phyloP scores from a whole-genome alignment of 202 grass and related monocot species.

The Sporobolus alterniflorus region DNA sequence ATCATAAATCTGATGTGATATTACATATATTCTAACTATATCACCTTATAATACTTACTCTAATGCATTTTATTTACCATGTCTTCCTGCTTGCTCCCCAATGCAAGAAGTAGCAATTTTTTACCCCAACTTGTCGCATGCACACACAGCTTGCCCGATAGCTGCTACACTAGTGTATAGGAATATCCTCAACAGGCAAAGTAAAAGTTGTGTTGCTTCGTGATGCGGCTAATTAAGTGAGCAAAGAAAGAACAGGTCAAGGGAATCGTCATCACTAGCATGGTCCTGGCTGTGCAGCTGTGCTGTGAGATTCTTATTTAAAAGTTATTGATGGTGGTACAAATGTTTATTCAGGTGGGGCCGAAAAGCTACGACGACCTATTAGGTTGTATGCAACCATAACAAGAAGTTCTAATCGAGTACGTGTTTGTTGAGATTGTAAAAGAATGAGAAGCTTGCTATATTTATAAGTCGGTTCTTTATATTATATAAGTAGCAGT shows the following conservation, averaged over 20 bases:
- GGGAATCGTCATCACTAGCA: not conserved
- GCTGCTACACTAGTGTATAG: not conserved
- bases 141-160: not conserved
- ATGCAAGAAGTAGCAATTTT: not conserved
- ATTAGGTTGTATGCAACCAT: no score
- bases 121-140: conserved; percentile 23
- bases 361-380: no score
- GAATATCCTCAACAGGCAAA: not conserved
- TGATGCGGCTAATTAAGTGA: conserved; percentile 21
- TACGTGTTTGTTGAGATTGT: no score
- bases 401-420: no score
- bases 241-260: conserved; percentile 13
- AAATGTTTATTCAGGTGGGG: no score
- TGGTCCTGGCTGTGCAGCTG: not conserved
- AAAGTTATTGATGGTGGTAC: no score
- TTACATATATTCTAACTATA: no score
- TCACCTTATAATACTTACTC: no score
- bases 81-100: conserved; percentile 29
- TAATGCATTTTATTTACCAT: conserved; percentile 14
- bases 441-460: no score
- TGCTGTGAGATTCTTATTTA: not conserved
- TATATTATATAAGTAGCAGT: no score
- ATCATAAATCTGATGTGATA: no score
- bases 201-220: conserved; percentile 21
- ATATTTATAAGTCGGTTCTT: no score